Evolutionary conservation across 768 basidiomycete species (phyloP).

Genomic region (Leccinum aurantiacum): DNA sequence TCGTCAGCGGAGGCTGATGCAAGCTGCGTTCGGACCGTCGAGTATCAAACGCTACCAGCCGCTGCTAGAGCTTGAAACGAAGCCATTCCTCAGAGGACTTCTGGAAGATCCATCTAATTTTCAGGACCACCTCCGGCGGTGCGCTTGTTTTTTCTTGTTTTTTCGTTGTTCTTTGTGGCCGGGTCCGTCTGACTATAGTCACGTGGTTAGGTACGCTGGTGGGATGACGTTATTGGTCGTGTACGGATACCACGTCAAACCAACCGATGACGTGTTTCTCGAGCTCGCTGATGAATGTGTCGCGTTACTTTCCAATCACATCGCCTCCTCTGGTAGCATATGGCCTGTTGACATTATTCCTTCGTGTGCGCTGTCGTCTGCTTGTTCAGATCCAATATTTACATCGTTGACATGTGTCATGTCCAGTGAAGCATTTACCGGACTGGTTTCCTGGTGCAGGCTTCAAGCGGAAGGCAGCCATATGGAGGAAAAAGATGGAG

Average conservation of each 20-base stretch:
- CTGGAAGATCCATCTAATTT: constrained; percentile 41
- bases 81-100: constrained; percentile 55
- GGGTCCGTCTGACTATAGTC: constrained; percentile 21
- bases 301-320: constrained; percentile 41
- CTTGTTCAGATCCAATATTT: no score
- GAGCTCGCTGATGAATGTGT: constrained; percentile 44
- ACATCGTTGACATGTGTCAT: constrained; percentile 1
- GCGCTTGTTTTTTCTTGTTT: neutral
- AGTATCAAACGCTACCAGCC: constrained; percentile 58
- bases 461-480: constrained; percentile 59
- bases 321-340: constrained; percentile 44
- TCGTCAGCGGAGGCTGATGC: constrained; percentile 67
- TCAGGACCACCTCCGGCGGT: constrained; percentile 38
- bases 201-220: constrained; percentile 46
- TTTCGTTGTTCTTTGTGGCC: neutral
- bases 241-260: constrained; percentile 55
- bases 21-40: constrained; percentile 56
- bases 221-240: constrained; percentile 55
- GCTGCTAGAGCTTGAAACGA: constrained; percentile 55
- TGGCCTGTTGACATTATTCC: constrained; percentile 44
- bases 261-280: constrained; percentile 42
- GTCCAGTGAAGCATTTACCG: constrained; percentile 54
- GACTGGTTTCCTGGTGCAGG: constrained; percentile 66
- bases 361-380: constrained; percentile 24
- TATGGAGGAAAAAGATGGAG: constrained; percentile 64